These are phyloP conservation scores for Fistulinella prunicolor DNA, from an alignment of 768 basidiomycete genomes.

Conservation along the genomic window DNA sequence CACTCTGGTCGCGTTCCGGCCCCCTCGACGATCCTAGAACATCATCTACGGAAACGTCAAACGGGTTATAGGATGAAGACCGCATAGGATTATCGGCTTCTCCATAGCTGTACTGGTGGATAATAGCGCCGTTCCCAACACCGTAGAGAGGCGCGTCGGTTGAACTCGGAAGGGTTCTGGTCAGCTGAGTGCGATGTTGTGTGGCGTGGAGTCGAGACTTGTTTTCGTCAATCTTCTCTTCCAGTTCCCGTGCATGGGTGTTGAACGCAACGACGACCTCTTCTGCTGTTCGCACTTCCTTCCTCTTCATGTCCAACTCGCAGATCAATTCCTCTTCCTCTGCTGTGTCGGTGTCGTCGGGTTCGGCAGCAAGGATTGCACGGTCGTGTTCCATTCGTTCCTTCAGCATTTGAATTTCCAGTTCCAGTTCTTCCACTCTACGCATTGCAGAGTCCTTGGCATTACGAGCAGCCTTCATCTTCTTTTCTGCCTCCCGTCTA, in stretches of 20 bases:
- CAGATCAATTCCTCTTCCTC: constrained; percentile 44
- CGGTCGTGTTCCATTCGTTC: constrained; percentile 55
- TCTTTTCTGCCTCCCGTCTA: constrained; percentile 86
- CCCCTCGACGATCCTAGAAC: constrained; percentile 13
- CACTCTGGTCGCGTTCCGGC: constrained; percentile 8
- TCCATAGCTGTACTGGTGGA: constrained; percentile 9
- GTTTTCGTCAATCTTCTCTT: constrained; percentile 64
- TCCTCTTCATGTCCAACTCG: constrained; percentile 52
- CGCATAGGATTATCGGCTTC: constrained; percentile 18
- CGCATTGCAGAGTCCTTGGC: constrained; percentile 60
- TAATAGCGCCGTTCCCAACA: constrained; percentile 3
- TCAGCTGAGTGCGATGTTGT: constrained; percentile 54
- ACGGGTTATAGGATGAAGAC: constrained; percentile 32
- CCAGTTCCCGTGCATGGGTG: constrained; percentile 67
- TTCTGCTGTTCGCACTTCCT: constrained; percentile 58
- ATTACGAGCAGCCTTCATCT: constrained; percentile 65
- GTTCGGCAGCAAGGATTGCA: constrained; percentile 46
- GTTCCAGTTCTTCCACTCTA: constrained; percentile 56
- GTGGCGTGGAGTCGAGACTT: constrained; percentile 56
- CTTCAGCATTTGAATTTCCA: constrained; percentile 56
- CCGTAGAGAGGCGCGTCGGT: constrained; percentile 5
- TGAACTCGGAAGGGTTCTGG: constrained; percentile 34
- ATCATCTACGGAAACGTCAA: constrained; percentile 25
- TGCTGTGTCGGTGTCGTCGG: constrained; percentile 40
- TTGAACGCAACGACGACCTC: constrained; percentile 62